Percentiles rank a stretch among this genome's conserved stretches.
These are phyloP conservation scores for Aurifilum marmelostoma DNA, from an alignment of 2,329 filamentous ascomycete species.

Conservation along the genomic window DNA sequence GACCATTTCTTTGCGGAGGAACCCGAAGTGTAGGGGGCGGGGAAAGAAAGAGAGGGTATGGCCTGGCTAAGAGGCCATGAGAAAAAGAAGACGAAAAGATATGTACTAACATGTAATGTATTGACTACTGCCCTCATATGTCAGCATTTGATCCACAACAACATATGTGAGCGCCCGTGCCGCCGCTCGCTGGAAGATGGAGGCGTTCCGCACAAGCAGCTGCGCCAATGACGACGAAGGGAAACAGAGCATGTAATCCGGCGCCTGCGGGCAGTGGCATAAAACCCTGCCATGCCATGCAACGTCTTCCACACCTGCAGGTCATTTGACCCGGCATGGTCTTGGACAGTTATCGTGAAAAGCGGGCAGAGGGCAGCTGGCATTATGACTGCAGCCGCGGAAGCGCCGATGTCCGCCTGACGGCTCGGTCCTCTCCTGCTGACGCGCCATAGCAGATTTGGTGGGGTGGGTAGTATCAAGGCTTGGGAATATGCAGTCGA, in stretches of 20 bases:
- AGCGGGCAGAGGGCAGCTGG: background rate
- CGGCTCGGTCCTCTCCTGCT: background rate
- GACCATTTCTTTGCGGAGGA: background rate
- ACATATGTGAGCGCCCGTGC: conserved; percentile 9
- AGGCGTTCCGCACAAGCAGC: conserved; percentile 15
- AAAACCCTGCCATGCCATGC: conserved; percentile 14
- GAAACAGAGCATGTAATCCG: conserved; percentile 3
- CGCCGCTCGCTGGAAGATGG: conserved; percentile 16
- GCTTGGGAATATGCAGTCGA: background rate
- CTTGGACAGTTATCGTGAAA: background rate
- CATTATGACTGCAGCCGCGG: background rate
- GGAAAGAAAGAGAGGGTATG: background rate
- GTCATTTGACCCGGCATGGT: conserved; percentile 8
- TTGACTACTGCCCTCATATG: conserved; percentile 19
- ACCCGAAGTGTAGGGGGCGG: background rate
- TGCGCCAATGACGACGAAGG: conserved; percentile 9
- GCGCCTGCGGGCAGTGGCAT: conserved; percentile 5
- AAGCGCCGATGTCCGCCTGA: background rate
- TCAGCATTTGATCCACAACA: conserved; percentile 27
- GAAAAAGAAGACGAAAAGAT: conserved; percentile 24
- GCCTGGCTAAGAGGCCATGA: conserved; percentile 1
- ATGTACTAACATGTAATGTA: conserved; percentile 28
- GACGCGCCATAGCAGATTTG: background rate
- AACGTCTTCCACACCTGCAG: conserved; percentile 19
- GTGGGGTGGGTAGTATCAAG: background rate